phyloP scores from a whole-genome alignment of 495 filamentous ascomycete genomes.

The Aspergillus egyptiacus region DNA sequence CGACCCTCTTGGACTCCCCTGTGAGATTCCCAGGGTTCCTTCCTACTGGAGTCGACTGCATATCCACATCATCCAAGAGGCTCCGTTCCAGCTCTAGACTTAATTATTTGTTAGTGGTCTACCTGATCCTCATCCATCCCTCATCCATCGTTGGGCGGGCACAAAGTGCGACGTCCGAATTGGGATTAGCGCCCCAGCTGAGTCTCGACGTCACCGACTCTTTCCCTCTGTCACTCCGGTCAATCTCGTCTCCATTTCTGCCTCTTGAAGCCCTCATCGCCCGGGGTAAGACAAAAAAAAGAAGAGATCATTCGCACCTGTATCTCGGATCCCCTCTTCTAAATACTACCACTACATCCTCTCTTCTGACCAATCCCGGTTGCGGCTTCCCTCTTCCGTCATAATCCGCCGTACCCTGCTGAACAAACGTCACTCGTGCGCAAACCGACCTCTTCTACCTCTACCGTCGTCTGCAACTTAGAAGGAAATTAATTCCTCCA shows the following conservation, averaged over 20 bases:
- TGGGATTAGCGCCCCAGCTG: constrained; percentile 16
- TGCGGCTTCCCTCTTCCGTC: constrained; percentile 33
- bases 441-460: constrained; percentile 23
- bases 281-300: too few relatives aligned
- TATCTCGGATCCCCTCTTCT: not conserved
- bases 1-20: not conserved
- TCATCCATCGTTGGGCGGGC: not conserved
- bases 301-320: not conserved
- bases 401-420: constrained; percentile 23
- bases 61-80: not conserved
- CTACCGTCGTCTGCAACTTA: too few relatives aligned
- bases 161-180: constrained; percentile 19
- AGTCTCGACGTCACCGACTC: constrained; percentile 38
- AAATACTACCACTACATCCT: constrained; percentile 1
- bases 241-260: constrained; percentile 4
- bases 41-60: not conserved
- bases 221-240: not conserved
- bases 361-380: constrained; percentile 17
- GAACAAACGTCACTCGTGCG: constrained; percentile 40
- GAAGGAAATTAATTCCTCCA: constrained; percentile 17
- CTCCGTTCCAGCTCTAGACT: too few relatives aligned
- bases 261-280: not conserved
- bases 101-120: too few relatives aligned
- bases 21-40: constrained; percentile 2
- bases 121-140: too few relatives aligned